Conservation (phyloP, 139 green algal genomes). For the Closterium sp. region DNA sequence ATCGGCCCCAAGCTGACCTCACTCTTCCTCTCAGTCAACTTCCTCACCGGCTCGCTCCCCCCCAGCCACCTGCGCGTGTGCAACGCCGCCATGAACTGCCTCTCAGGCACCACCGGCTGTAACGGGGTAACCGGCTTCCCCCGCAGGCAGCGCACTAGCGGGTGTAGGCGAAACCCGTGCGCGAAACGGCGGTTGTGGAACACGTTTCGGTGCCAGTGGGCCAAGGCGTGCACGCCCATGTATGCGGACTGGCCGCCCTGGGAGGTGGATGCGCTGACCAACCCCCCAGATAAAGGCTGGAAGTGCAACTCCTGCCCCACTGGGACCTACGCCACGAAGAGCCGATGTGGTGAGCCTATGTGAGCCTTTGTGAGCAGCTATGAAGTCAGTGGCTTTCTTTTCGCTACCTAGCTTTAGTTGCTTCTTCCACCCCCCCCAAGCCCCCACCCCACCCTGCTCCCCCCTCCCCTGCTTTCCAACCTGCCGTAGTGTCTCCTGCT, state of each 20-base stretch:
- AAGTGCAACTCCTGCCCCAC: not conserved
- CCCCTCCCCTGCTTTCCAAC: not conserved
- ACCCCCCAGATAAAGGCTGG: not conserved
- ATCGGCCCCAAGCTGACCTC: not conserved
- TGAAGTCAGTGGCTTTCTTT: too few relatives aligned
- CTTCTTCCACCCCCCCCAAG: too few relatives aligned
- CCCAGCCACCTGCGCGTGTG: not conserved
- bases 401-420: not conserved
- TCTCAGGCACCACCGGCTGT: not conserved
- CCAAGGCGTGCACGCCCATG: not conserved
- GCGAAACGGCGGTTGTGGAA: not conserved
- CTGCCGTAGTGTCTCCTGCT: not conserved
- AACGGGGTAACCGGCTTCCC: not conserved
- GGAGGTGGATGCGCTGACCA: not conserved
- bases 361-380: not conserved
- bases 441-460: not conserved
- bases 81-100: not conserved
- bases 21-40: not conserved
- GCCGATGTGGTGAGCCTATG: not conserved
- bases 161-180: not conserved
- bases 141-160: not conserved
- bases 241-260: not conserved
- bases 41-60: not conserved
- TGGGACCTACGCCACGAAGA: not conserved
- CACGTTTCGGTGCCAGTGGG: not conserved